Percentiles rank a stretch among this genome's conserved stretches.
Evolutionary conservation across 306 rosid species (phyloP).

Genomic region (Lithocarpus polystachyus): DNA sequence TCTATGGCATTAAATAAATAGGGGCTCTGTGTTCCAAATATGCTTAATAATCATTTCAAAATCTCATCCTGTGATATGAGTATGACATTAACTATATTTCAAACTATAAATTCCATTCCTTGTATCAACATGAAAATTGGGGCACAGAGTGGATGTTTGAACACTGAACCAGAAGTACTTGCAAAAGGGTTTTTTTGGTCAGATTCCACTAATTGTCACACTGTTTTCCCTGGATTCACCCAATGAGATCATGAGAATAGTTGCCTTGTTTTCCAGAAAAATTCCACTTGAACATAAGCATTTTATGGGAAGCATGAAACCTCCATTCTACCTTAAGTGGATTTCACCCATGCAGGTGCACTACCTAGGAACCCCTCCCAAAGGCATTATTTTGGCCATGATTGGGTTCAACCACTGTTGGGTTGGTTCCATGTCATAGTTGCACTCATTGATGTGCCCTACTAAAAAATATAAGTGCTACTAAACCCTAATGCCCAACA

Average conservation of each 20-base stretch:
- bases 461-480: not conserved
- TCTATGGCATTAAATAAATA: not conserved
- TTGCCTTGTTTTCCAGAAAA: not conserved
- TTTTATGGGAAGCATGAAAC: not conserved
- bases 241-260: not conserved
- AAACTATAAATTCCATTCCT: not conserved
- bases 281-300: not conserved
- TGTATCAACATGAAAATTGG: not conserved
- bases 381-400: not conserved
- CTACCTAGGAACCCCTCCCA: not conserved
- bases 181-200: not conserved
- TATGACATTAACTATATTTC: not conserved
- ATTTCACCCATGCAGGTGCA: not conserved
- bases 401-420: not conserved
- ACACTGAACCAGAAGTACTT: not conserved
- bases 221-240: not conserved
- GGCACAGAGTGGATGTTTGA: not conserved
- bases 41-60: not conserved
- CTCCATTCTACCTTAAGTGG: not conserved
- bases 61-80: not conserved
- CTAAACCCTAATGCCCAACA: not conserved
- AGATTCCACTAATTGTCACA: not conserved
- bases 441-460: slow-evolving; percentile 6
- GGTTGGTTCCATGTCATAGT: slow-evolving; percentile 5
- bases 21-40: not conserved